Evolutionary conservation across 192 early-diverging fungal species (phyloP), one percentile per base, ranked within the genome.

Genomic region (Coemansia erecta): DNA sequence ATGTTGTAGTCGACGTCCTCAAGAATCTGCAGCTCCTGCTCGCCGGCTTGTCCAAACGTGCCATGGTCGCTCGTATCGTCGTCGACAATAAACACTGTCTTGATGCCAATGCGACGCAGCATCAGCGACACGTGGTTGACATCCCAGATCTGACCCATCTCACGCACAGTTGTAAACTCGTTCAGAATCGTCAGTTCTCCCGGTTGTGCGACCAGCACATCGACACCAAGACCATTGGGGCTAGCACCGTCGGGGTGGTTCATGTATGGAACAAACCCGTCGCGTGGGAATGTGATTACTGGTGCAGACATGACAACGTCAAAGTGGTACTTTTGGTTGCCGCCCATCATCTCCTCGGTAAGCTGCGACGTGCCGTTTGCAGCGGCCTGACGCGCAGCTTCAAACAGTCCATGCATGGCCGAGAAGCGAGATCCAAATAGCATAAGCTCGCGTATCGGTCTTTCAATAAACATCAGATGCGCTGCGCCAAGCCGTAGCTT

Each of bases 181-280:
- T 95, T 96, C 14, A 74, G 81, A 0, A 93, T 90, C 6, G 89
- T 88, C 17, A 98, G 88, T 63, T 89, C 85, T 64, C 97, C 97
- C 4, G 94, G 81, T 72, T 93, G 88, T 63, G 85, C 83, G 13
- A 87, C 82, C 15, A 97, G 68, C n/a, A 81, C 63, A 58, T 94
- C 90, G 15, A 71, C 75, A 8, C 64, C 64, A 2, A 60, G 54
- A 2, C 35, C 42, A 5, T 23, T 31, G 40, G 42, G n/a, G 12
- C 18, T 56, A 2, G 17, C 17, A 0, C 17, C n/a, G 12, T 17
- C 43, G 9, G 28, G 26, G 19, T 48, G n/a, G 28, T 15, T 28
- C 24, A 23, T 51, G 33, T 80, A 73, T 1, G 61, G 77, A 39
- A 73, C 73, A 41, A 76, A 81, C 7, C 72, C 65, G 22, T 83